Base-by-base conservation (phyloP, 2,329 filamentous ascomycete species). In the Lasiodiplodia citricola region DNA sequence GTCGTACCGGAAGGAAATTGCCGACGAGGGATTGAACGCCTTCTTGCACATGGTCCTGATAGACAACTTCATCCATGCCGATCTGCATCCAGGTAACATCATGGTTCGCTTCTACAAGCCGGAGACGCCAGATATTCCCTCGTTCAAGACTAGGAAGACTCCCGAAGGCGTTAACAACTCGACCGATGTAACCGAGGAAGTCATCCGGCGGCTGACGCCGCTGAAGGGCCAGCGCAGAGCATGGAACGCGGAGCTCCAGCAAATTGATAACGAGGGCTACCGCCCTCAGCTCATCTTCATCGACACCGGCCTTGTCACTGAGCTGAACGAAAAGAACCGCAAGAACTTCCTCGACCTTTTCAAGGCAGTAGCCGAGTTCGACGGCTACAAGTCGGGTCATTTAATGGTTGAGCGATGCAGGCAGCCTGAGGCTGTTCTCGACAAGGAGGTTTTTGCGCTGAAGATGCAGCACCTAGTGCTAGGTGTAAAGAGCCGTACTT, bases 41-140 rank as follows among this genome's bases (percentile, higher is more conserved):
- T 99, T 99, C 80, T 82, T 99, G 62, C 93, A 94, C 75, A 99
- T 99, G 96, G 84, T 99, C 18, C 86, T 99, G 14, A 91, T 99
- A 50, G 96, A 99, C 80, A 99, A 99, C 79, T 99, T 99, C 79
- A 91, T 97, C 31, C 96, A 99, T 77, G 95, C 96, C 5, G 96
- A 99, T 77, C 83, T 99, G 37, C 96, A 99, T 77, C 96, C 96
- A 0, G 96, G 96, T 31, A 99, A 99, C 79, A 98, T 99, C 81
- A 98, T 99, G 94, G 95, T 99, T 57, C 93, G 96, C 71, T 99
- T 99, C 83, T 97, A 98, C 81, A 90, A 95, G 75, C 90, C 94
- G 0, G 88, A 90, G 16, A 87, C 90, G 70, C 87, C 95, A 0
- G 88, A 91, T 60, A 81, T 90, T 5, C 78, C 78, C 50, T 78